Conservation (phyloP, 306 rosid species). For the Lathyrus tuberosus region DNA sequence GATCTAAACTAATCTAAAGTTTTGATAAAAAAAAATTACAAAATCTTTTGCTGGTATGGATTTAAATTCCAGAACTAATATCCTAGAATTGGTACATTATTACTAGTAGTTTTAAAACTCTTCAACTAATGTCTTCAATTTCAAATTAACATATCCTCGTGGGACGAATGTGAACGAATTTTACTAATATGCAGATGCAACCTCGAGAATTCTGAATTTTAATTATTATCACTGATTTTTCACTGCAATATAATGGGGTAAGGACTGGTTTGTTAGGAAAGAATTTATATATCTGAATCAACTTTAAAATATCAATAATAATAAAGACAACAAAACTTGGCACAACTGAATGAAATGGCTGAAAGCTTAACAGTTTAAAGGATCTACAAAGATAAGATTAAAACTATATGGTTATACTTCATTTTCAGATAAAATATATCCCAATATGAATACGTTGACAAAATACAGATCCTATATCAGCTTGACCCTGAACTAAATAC, state of each 20-base stretch:
- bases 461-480: constrained; percentile 40
- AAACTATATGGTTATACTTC: constrained; percentile 27
- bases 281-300: background rate
- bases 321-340: background rate
- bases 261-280: background rate
- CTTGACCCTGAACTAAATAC: constrained; percentile 38
- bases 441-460: constrained; percentile 7
- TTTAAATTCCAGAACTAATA: background rate
- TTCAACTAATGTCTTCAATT: background rate
- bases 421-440: constrained; percentile 34
- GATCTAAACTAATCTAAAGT: too few species aligned
- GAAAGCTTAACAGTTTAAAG: background rate
- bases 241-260: background rate
- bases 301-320: background rate
- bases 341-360: constrained; percentile 30
- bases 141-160: background rate
- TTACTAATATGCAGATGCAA: background rate
- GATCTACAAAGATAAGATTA: constrained; percentile 16
- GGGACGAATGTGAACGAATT: background rate
- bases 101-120: background rate
- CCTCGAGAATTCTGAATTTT: background rate
- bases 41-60: background rate
- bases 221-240: background rate
- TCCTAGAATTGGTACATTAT: background rate
- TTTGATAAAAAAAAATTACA: background rate